phyloP scores from a whole-genome alignment of 345 rosid species.

The Iberis pinnata region DNA sequence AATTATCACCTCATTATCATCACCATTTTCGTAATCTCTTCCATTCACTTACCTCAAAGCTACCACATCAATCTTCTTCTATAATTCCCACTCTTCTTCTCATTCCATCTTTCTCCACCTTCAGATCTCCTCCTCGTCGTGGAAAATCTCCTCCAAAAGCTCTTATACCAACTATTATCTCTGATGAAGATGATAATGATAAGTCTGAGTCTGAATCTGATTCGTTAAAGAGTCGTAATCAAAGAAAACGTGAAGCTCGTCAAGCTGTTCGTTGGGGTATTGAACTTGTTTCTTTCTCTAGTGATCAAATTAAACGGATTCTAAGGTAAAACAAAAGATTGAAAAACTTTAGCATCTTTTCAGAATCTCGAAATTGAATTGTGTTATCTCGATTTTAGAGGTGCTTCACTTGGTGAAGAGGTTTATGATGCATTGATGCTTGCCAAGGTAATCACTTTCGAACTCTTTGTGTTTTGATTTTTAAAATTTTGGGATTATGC shows the following conservation, averaged over 20 bases:
- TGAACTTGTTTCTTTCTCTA: slow-evolving; percentile 70
- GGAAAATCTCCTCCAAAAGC: slow-evolving; percentile 26
- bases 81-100: slow-evolving; percentile 14
- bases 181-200: slow-evolving; percentile 31
- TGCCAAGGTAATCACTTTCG: slow-evolving; percentile 48
- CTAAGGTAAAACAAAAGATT: slow-evolving; percentile 35
- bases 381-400: slow-evolving; percentile 26
- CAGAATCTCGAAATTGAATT: not conserved
- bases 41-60: slow-evolving; percentile 7
- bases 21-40: slow-evolving; percentile 18
- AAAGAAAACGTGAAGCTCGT: slow-evolving; percentile 87
- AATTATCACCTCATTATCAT: slow-evolving; percentile 18
- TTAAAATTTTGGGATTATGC: slow-evolving; percentile 12
- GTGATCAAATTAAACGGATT: slow-evolving; percentile 58
- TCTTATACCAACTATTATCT: slow-evolving; percentile 20
- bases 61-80: slow-evolving; percentile 11
- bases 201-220: slow-evolving; percentile 53
- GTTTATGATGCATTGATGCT: slow-evolving; percentile 72
- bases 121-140: slow-evolving; percentile 32
- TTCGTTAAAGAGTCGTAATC: slow-evolving; percentile 55
- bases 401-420: slow-evolving; percentile 57
- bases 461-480: too few relatives aligned
- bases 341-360: too few relatives aligned
- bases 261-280: slow-evolving; percentile 76
- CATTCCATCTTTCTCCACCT: slow-evolving; percentile 16